These are phyloP conservation scores for Bipolaris bicolor DNA, from an alignment of 2,329 filamentous ascomycete genomes.

Conservation along the genomic window DNA sequence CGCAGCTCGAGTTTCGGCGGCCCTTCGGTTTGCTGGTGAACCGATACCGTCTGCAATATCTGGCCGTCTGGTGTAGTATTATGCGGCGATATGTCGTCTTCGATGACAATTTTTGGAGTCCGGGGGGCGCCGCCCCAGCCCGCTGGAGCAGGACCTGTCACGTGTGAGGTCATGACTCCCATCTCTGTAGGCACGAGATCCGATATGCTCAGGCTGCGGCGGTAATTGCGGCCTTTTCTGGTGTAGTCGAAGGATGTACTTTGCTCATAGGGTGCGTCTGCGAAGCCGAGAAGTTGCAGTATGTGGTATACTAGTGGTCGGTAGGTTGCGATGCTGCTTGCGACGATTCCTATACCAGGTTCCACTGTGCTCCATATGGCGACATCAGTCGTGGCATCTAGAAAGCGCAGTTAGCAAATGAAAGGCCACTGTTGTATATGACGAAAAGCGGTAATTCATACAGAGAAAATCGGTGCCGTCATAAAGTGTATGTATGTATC, in stretches of 20 bases:
- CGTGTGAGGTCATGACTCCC: slow-evolving; percentile 17
- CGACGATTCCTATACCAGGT: slow-evolving; percentile 50
- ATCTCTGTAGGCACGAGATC: slow-evolving; percentile 25
- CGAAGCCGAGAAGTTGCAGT: slow-evolving; percentile 29
- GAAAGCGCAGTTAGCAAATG: not conserved
- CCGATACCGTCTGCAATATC: slow-evolving; percentile 27
- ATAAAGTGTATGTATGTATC: slow-evolving; percentile 49
- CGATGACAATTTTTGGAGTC: not conserved
- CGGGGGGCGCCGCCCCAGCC: not conserved
- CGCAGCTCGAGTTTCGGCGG: slow-evolving; percentile 27
- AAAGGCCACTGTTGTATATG: too few relatives aligned
- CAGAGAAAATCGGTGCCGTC: slow-evolving; percentile 52
- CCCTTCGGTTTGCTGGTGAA: slow-evolving; percentile 27
- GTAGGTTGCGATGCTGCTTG: slow-evolving; percentile 57
- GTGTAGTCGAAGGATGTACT: slow-evolving; percentile 15
- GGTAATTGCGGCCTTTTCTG: slow-evolving; percentile 27
- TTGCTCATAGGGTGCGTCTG: slow-evolving; percentile 21
- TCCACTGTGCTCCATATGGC: slow-evolving; percentile 49
- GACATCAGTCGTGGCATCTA: slow-evolving; percentile 50
- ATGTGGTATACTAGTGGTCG: slow-evolving; percentile 54
- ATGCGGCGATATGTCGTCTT: not conserved
- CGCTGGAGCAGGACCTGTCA: slow-evolving; percentile 11
- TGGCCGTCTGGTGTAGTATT: slow-evolving; percentile 6
- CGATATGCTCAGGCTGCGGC: slow-evolving; percentile 26
- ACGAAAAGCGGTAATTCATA: slow-evolving; percentile 26